Evolutionary conservation across 1,284 basidiomycete genomes (phyloP), one percentile per base, ranked within the genome.

Genomic region (Apiotrichum porosum): DNA sequence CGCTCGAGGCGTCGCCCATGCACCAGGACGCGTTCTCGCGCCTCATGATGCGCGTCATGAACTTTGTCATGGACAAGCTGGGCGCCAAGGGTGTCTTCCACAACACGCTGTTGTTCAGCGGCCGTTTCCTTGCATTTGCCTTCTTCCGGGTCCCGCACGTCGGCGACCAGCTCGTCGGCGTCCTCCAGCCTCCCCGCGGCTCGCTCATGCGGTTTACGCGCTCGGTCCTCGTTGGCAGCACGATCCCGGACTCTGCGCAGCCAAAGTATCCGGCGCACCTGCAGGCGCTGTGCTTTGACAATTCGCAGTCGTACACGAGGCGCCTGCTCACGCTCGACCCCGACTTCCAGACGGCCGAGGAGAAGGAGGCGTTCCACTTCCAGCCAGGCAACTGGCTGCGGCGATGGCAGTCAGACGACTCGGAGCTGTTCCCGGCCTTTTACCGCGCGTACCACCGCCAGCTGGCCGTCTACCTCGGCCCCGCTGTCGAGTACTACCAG

Each of bases 71-170:
- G 62, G 72, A 73, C 33, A 78, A 78, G 61, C 67, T 78, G 0
- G 76, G 76, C 9, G 75, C 75, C 18, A 77, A 77, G 57, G 76
- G 76, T 44, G 76, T 78, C 12, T 78, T 77, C 62, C 76, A 77
- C 51, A 78, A 78, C 55, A 78, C 75, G 6, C 65, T 78, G 22
- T 62, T 76, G 26, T 78, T 78, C 61, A 73, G 73, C 14, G 76
- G 77, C 2, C 63, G 57, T 57, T 77, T 69, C 62, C 74, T 59
- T 70, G 75, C 77, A 0, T 74, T 78, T 47, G 75, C 77, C 5
- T 78, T 78, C 66, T 78, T 78, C 65, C 68, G 76, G 22, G 62
- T 78, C 36, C 76, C 76, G 15, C 76, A 77, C 23, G 72, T 78
- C 10, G 77, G 72, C 0, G 64, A 74, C 34, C 77, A 78, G 61